phyloP scores from a whole-genome alignment of 768 basidiomycete genomes.

The Scleroderma citrinum region DNA sequence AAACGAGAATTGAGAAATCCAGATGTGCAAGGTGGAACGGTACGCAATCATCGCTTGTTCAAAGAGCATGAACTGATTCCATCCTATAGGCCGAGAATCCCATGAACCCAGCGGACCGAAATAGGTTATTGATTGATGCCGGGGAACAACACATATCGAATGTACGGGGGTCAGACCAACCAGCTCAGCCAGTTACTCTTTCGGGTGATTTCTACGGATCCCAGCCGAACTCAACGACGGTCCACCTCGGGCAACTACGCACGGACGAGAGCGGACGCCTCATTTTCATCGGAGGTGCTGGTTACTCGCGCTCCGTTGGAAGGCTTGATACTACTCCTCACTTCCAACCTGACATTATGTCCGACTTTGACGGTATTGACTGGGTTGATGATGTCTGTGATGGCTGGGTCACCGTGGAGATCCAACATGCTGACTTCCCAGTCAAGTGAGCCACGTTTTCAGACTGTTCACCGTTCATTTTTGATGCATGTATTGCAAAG shows the following conservation, averaged over 20 bases:
- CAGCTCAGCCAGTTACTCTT: not conserved
- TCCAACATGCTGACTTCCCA: constrained; percentile 7
- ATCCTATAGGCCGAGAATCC: not conserved
- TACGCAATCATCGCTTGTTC: not conserved
- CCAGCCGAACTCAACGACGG: not conserved
- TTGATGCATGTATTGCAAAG: not conserved
- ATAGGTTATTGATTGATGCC: not conserved
- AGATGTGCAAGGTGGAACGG: not conserved
- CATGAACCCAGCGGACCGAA: constrained; percentile 1
- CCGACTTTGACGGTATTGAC: constrained; percentile 27
- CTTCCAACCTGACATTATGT: constrained; percentile 19
- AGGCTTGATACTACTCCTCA: constrained; percentile 7
- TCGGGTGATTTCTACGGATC: not conserved
- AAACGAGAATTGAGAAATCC: constrained; percentile 2
- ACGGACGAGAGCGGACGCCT: constrained; percentile 18
- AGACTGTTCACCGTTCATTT: not conserved
- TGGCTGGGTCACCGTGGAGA: constrained; percentile 17
- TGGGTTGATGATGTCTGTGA: constrained; percentile 33
- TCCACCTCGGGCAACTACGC: not conserved
- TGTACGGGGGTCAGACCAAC: no score
- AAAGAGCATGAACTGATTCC: not conserved
- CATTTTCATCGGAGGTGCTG: constrained; percentile 26
- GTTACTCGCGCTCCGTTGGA: constrained; percentile 15
- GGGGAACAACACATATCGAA: not conserved
- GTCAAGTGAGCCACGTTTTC: not conserved